Evolutionary conservation across 192 early-diverging fungal species (phyloP).

Genomic region (Umbelopsis sp.): DNA sequence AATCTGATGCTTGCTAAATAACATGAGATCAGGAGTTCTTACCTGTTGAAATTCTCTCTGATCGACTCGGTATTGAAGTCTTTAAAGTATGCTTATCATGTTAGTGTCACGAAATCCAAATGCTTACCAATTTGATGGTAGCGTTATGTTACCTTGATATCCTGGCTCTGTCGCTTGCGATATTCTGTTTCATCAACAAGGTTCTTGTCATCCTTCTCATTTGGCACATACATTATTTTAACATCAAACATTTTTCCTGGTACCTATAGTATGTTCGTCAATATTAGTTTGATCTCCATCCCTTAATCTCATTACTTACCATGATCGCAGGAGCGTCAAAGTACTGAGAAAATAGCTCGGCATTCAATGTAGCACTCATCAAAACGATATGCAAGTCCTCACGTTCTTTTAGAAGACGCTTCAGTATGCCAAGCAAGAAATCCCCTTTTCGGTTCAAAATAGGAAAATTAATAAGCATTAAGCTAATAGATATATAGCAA

Average conservation of each 20-base stretch:
- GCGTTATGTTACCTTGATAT: constrained; percentile 33
- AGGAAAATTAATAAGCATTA: not conserved
- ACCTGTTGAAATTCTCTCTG: constrained; percentile 52
- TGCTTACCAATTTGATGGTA: not conserved
- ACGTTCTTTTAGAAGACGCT: constrained; percentile 55
- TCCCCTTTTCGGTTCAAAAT: constrained; percentile 71
- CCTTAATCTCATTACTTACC: constrained; percentile 8
- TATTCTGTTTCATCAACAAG: constrained; percentile 55
- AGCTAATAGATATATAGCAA: not conserved
- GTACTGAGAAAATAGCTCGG: constrained; percentile 74
- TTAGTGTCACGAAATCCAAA: not conserved
- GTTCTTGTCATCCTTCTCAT: constrained; percentile 58
- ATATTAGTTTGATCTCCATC: not conserved
- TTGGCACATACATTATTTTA: constrained; percentile 56
- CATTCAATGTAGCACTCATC: constrained; percentile 92
- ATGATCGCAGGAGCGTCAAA: constrained; percentile 60
- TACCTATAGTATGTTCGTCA: constrained; percentile 37
- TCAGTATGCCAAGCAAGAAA: constrained; percentile 77
- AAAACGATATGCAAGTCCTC: constrained; percentile 76
- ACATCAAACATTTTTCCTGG: constrained; percentile 72
- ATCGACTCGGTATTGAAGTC: constrained; percentile 54
- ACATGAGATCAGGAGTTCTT: not conserved
- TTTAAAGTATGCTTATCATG: not conserved
- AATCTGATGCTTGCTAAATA: not conserved
- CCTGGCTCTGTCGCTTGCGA: constrained; percentile 37